Percentiles rank a stretch among this genome's conserved stretches.
These are phyloP conservation scores for Vaccinium myrtillus DNA, from an alignment of 148 eudicot species.

Conservation along the genomic window DNA sequence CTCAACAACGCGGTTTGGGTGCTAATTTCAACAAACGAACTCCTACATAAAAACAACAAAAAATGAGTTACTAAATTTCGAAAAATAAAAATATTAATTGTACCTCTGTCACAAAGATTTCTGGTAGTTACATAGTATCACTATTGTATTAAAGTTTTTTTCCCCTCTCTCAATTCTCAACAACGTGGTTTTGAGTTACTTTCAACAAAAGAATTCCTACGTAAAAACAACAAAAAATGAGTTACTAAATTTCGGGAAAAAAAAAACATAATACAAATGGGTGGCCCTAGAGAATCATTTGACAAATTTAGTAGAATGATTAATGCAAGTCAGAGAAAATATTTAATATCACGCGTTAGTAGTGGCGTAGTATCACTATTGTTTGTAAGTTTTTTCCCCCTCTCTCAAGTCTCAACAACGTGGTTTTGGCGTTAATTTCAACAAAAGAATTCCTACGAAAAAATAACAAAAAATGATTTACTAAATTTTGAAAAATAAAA, in stretches of 20 bases:
- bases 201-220: neutral
- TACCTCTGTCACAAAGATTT: too few relatives aligned
- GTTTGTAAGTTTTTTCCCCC: neutral
- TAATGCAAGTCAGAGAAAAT: neutral
- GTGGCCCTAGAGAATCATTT: neutral
- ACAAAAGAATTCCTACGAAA: neutral
- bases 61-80: neutral
- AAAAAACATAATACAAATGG: neutral
- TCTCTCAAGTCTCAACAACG: neutral
- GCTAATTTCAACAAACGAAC: neutral
- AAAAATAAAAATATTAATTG: neutral
- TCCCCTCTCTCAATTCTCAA: too few relatives aligned
- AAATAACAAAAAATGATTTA: neutral
- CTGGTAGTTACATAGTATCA: too few relatives aligned
- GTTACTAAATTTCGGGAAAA: neutral
- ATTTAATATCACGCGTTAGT: neutral
- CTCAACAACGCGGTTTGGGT: neutral
- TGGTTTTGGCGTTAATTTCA: neutral
- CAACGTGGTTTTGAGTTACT: too few relatives aligned
- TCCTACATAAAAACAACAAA: neutral
- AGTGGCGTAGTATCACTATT: neutral
- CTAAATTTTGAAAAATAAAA: neutral
- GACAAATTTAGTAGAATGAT: neutral
- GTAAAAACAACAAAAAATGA: neutral
- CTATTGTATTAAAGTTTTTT: too few relatives aligned